Percentiles rank a stretch among this genome's conserved stretches.
Conservation (phyloP, 2,329 filamentous ascomycete species). For the Arthrobotrys pseudoclavata region DNA sequence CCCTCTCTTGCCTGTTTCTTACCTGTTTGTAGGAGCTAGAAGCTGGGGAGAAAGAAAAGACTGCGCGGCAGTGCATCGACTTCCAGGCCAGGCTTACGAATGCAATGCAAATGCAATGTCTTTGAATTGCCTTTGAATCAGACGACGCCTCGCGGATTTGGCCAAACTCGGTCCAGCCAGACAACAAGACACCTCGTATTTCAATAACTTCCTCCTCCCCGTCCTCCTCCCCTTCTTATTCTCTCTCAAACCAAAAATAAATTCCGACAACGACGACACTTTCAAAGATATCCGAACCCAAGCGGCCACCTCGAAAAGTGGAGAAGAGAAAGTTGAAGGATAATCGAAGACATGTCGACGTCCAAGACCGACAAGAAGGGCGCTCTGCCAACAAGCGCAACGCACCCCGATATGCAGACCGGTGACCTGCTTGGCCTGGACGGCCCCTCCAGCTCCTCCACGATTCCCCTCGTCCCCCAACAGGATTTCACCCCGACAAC, state of each 20-base stretch:
- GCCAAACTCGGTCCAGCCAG: not conserved
- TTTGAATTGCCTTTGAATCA: not conserved
- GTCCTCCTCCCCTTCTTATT: not conserved
- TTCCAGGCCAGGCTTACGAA: constrained; percentile 46
- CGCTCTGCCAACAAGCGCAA: constrained; percentile 28
- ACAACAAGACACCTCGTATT: not conserved
- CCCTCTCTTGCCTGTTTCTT: not conserved
- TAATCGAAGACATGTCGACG: constrained; percentile 20
- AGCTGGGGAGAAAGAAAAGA: not conserved
- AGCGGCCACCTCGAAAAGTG: too few relatives aligned
- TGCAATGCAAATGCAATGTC: constrained; percentile 14
- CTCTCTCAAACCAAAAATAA: too few relatives aligned
- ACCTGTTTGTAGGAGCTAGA: not conserved
- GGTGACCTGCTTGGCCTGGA: constrained; percentile 47
- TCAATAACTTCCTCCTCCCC: not conserved
- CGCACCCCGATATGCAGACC: constrained; percentile 42
- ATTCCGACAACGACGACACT: too few relatives aligned
- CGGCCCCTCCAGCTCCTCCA: constrained; percentile 38
- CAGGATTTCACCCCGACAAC: constrained; percentile 40
- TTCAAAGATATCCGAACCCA: too few relatives aligned
- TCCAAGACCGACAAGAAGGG: constrained; percentile 36
- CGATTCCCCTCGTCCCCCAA: constrained; percentile 46
- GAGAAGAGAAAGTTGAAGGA: not conserved
- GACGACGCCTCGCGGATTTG: constrained; percentile 13
- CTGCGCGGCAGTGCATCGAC: constrained; percentile 37